A percentile compares a stretch with the other conserved stretches of the same genome.
These are phyloP conservation scores for Symbiodinium natans DNA, from an alignment of 73 alveolate genomes.

Conservation along the genomic window DNA sequence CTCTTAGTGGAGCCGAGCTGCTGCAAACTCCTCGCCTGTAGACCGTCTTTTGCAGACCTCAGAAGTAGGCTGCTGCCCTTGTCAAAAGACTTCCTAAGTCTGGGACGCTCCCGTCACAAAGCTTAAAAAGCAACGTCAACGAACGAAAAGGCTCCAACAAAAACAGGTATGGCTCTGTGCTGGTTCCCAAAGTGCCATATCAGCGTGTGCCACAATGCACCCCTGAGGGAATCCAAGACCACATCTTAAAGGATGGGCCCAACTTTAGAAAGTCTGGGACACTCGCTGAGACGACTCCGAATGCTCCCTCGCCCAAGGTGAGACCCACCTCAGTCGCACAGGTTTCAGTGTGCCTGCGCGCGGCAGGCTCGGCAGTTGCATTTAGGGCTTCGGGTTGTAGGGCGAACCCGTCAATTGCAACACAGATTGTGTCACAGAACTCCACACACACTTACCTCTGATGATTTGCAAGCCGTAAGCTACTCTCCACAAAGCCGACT, in stretches of 20 bases:
- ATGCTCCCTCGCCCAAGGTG: constrained; percentile 81
- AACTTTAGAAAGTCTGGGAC: background rate
- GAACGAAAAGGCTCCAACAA: background rate
- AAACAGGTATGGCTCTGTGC: background rate
- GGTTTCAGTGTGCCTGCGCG: background rate
- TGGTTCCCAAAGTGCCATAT: background rate
- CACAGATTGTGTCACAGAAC: no score
- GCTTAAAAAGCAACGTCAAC: no score
- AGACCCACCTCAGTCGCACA: constrained; percentile 28
- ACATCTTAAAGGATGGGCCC: background rate
- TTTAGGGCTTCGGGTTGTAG: no score
- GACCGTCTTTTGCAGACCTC: constrained; percentile 70
- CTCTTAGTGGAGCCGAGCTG: background rate
- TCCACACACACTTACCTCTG: no score
- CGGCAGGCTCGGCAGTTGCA: background rate
- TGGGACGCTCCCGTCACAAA: no score
- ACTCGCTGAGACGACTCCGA: constrained; percentile 58
- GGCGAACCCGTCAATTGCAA: no score
- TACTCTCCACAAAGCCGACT: background rate
- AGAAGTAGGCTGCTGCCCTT: no score
- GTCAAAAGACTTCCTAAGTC: no score
- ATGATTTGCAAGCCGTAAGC: background rate
- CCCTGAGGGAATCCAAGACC: background rate
- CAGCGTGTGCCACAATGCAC: background rate
- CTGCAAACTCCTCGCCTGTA: constrained; percentile 71